Evolutionary conservation across 2,329 filamentous ascomycete genomes (phyloP), one percentile per base, ranked within the genome.

Genomic region (Pseudocercospora pini-densiflorae): DNA sequence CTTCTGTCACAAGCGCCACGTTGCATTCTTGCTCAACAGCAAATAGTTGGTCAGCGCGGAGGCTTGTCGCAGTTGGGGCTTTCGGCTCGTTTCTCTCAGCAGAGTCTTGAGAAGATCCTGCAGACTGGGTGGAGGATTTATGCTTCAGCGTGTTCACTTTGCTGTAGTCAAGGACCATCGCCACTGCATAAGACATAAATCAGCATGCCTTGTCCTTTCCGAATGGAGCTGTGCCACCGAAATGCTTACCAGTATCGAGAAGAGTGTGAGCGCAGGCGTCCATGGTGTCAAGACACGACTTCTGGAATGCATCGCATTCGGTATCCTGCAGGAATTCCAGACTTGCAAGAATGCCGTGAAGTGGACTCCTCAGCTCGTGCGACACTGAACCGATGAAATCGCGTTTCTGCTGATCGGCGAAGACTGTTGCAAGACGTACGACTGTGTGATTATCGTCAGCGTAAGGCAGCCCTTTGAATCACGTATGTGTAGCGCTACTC

Each of bases 291-390:
- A 69, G 45, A 53, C 69, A 71, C 16, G 67, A 66, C 10, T 53
- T 65, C 55, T 76, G 74, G n/a, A 72, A 71, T 9, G 55, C 27
- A 29, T 71, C 71, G 27, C 72, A 67, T 4, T 61, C 61, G 12
- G 73, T 76, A n/a, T 87, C 85, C 3, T 82, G 80, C 0, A 89
- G 71, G 3, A 88, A 60, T 80, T 86, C 74, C 14, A 74, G 47
- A 3, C 62, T 70, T 0, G 67, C 75, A 2, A 77, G 65, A 12
- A 74, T 74, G 3, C 72, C 72, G 49, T 77, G 75, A 1, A 77
- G 67, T 5, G 74, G 74, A 45, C 74, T 81, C 3, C 83, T 77
- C 8, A 87, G 76, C 68, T 87, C 85, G 68, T 87, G 85, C 24
- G 81, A 83, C 10, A 86, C 82, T 4, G 78, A 80, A 24, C 78